These are phyloP conservation scores for Chaetomium sp. DNA, from an alignment of 2,329 filamentous ascomycete genomes.

Conservation along the genomic window DNA sequence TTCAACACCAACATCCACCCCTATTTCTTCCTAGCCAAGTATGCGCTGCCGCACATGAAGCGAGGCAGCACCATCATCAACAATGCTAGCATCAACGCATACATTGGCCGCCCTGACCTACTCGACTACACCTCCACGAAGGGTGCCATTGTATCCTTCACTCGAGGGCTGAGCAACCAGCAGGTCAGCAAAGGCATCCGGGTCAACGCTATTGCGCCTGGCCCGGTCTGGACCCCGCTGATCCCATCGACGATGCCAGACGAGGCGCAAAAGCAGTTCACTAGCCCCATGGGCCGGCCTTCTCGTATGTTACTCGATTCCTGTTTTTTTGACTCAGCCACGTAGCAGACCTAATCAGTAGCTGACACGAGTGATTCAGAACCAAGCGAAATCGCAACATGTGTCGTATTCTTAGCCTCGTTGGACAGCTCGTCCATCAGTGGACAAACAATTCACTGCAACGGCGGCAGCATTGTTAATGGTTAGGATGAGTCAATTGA, in stretches of 20 bases:
- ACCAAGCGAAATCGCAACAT: constrained; percentile 79
- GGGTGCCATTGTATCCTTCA: constrained; percentile 78
- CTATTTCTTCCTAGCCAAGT: constrained; percentile 80
- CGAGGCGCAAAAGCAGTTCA: constrained; percentile 71
- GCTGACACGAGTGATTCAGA: constrained; percentile 46
- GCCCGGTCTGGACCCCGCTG: constrained; percentile 77
- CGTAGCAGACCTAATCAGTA: not conserved
- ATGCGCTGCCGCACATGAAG: constrained; percentile 73
- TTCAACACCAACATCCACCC: constrained; percentile 85
- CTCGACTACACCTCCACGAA: constrained; percentile 82
- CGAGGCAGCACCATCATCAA: constrained; percentile 79
- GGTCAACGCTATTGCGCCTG: constrained; percentile 75
- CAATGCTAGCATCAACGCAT: constrained; percentile 81
- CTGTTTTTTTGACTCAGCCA: too few relatives aligned
- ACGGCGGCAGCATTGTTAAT: constrained; percentile 53
- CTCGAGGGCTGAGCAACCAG: constrained; percentile 75
- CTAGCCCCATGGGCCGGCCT: constrained; percentile 73
- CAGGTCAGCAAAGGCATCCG: constrained; percentile 71
- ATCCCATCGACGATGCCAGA: constrained; percentile 73
- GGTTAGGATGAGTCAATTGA: constrained; percentile 40
- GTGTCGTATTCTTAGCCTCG: constrained; percentile 78
- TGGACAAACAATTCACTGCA: constrained; percentile 66
- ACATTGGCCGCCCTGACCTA: constrained; percentile 76
- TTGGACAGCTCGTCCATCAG: constrained; percentile 72
- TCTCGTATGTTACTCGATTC: constrained; percentile 40